A percentile compares a stretch with the other conserved stretches of the same genome.
Evolutionary conservation across 495 filamentous ascomycete species (phyloP).

Genomic region (Hypoxylon intermedium): DNA sequence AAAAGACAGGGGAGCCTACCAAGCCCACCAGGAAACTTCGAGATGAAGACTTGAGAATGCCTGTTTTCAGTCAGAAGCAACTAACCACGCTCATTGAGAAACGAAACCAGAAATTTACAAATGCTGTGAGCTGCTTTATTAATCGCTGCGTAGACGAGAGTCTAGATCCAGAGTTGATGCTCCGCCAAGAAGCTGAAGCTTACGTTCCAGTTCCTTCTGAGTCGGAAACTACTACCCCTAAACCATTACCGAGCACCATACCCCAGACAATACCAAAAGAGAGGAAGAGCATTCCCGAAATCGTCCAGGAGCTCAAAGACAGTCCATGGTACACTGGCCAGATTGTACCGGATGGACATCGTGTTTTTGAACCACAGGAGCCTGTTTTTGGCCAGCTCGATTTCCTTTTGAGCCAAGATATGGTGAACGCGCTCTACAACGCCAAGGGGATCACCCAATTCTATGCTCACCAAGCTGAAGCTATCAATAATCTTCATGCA

Average conservation of each 20-base stretch:
- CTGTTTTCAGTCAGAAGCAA: slow-evolving; percentile 90
- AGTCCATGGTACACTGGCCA: slow-evolving; percentile 89
- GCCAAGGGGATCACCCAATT: slow-evolving; percentile 81
- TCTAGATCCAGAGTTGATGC: slow-evolving; percentile 69
- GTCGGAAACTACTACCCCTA: slow-evolving; percentile 38
- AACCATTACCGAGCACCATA: slow-evolving; percentile 48
- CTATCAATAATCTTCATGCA: slow-evolving; percentile 86
- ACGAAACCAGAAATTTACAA: slow-evolving; percentile 82
- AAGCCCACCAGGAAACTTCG: slow-evolving; percentile 68
- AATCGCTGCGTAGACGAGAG: slow-evolving; percentile 70
- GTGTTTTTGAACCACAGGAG: slow-evolving; percentile 88
- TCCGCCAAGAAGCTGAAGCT: slow-evolving; percentile 61
- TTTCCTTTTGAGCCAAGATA: slow-evolving; percentile 84
- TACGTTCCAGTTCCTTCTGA: slow-evolving; percentile 55
- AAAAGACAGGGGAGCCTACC: slow-evolving; percentile 73
- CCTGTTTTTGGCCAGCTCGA: slow-evolving; percentile 83
- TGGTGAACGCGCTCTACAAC: slow-evolving; percentile 95
- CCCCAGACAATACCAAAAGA: slow-evolving; percentile 81
- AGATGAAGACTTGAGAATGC: slow-evolving; percentile 89
- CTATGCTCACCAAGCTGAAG: slow-evolving; percentile 95
- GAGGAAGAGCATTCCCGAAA: slow-evolving; percentile 81
- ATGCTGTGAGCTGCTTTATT: slow-evolving; percentile 79
- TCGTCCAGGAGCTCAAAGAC: slow-evolving; percentile 81
- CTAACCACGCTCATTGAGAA: slow-evolving; percentile 91
- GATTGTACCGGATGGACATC: slow-evolving; percentile 92